These are phyloP conservation scores for Tolypocladium endophyticum DNA, from an alignment of 2,329 filamentous ascomycete species.

Conservation along the genomic window DNA sequence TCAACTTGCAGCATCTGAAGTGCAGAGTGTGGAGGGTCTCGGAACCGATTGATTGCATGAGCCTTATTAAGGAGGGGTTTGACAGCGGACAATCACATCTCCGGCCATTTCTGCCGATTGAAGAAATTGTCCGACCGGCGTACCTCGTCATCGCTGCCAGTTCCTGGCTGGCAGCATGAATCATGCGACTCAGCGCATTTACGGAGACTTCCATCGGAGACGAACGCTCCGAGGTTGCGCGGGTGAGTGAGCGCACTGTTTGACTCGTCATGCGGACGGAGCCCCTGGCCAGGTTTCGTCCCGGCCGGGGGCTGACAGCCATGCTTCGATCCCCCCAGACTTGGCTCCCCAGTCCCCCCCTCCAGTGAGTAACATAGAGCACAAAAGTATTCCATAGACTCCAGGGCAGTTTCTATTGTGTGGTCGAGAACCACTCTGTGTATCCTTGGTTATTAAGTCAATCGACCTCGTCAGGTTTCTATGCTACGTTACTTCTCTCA, in stretches of 20 bases:
- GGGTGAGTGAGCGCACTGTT: too few relatives aligned
- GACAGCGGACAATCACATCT: neutral
- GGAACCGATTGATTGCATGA: too few relatives aligned
- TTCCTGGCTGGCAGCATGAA: neutral
- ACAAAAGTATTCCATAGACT: too few relatives aligned
- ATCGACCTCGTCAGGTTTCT: neutral
- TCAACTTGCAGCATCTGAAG: neutral
- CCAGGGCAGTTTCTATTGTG: too few relatives aligned
- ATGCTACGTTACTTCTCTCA: neutral
- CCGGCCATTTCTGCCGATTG: neutral
- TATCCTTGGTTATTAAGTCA: neutral
- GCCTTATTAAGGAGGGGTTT: too few relatives aligned
- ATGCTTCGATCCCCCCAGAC: too few relatives aligned
- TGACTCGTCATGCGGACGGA: neutral
- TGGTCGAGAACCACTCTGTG: too few relatives aligned
- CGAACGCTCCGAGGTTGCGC: too few relatives aligned
- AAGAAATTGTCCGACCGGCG: neutral
- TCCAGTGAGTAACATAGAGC: too few relatives aligned
- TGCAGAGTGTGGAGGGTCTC: neutral
- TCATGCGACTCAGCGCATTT: neutral
- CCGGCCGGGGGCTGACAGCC: neutral
- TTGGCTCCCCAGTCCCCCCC: too few relatives aligned
- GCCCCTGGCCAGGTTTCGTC: neutral
- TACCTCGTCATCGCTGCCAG: neutral
- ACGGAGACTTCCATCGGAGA: neutral